Evolutionary conservation across 1,284 basidiomycete genomes (phyloP), one percentile per base, ranked within the genome.

Genomic region (Tilletia setariae): DNA sequence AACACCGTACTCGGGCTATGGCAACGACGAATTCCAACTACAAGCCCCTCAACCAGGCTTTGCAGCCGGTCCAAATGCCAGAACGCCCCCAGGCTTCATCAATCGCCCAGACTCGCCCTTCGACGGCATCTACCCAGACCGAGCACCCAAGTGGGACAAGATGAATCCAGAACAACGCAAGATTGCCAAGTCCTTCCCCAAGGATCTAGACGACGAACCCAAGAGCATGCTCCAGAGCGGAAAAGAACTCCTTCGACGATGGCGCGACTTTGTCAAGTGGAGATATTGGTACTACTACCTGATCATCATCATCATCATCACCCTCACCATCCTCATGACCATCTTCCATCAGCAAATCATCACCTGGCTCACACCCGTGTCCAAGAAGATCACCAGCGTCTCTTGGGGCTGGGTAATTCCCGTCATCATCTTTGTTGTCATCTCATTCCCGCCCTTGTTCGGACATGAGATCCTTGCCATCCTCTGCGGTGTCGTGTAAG

Each of bases 321-420:
- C 86, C 49, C 40, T 90, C 19, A 85, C 87, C 8, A 84, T 84
- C 1, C 85, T 91, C 64, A 86, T 91, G 72, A 85, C 87, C 1
- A 79, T 91, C 15, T 91, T 87, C 74, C 88, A 90, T 76, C 83
- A 84, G 35, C 84, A 88, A 84, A 91, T 92, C 70, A 87, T 91
- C 28, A 74, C 85, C 15, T 88, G 86, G 86, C 83, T 92, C 63
- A 87, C 85, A 21, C 90, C 90, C 1, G 86, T 86, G 2, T 88
- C 89, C 1, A 84, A 85, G 32, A 88, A 88, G 86, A 84, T 91
- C 79, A 86, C 89, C 71, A 78, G 85, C 42, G 71, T 86, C 21
- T 80, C 83, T 11, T 84, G 79, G 49, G 92, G 93, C 21, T 94
- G 89, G 89, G 82, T 90, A 19, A 91, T 95, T 53, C 92, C 93